Evolutionary conservation across 73 alveolate species (phyloP).

Genomic region (Symbiodinium pilosum): DNA sequence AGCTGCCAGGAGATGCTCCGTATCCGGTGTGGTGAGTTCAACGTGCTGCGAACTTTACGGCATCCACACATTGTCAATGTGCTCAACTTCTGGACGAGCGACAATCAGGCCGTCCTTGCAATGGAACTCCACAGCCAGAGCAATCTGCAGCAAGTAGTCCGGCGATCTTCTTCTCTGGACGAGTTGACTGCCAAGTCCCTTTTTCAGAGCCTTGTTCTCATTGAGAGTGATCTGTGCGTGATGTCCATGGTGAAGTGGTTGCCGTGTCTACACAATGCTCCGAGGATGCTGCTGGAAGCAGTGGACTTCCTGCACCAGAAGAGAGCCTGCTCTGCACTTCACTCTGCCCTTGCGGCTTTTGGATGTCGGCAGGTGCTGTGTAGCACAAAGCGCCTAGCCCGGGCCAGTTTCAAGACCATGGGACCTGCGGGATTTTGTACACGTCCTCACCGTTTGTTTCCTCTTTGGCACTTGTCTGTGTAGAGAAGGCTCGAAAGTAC

Average conservation of each 20-base stretch:
- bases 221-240: no score
- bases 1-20: constrained; percentile 1
- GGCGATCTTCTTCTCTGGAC: not conserved
- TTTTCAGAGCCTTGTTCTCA: not conserved
- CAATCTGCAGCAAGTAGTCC: not conserved
- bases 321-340: not conserved
- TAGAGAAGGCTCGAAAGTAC: not conserved
- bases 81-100: constrained; percentile 1
- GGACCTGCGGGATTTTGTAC: not conserved
- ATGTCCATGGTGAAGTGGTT: no score
- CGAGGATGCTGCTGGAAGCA: not conserved
- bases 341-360: no score
- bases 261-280: not conserved
- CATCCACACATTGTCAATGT: constrained; percentile 7
- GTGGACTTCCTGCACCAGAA: not conserved
- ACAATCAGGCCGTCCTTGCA: not conserved
- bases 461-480: not conserved
- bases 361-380: no score
- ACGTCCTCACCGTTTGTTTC: not conserved
- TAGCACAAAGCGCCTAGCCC: no score
- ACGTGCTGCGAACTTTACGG: not conserved
- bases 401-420: no score
- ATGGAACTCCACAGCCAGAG: constrained; percentile 1
- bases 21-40: constrained; percentile 2
- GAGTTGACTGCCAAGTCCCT: not conserved